Evolutionary conservation across 2,329 filamentous ascomycete genomes (phyloP).

Genomic region (Aureobasidium zeae): DNA sequence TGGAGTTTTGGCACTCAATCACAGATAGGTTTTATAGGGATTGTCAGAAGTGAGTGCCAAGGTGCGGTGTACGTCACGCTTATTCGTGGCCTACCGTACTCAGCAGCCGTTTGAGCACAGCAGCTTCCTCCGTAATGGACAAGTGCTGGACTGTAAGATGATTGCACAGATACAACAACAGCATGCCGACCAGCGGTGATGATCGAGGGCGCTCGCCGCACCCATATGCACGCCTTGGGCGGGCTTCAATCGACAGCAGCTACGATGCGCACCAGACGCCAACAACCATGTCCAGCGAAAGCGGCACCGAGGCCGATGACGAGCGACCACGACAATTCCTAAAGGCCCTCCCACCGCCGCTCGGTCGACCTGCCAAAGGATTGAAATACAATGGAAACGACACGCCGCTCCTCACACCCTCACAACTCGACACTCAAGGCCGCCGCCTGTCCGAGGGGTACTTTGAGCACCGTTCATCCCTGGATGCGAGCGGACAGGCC

Average conservation of each 20-base stretch:
- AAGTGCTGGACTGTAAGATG: constrained; percentile 7
- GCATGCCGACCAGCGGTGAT: constrained; percentile 8
- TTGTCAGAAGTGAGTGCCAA: constrained; percentile 1
- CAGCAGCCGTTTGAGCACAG: too few relatives aligned
- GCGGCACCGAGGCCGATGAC: constrained; percentile 90
- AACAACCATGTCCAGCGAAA: constrained; percentile 64
- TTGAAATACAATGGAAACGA: constrained; percentile 46
- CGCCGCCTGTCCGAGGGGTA: constrained; percentile 30
- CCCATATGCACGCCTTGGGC: constrained; percentile 15
- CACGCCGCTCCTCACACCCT: constrained; percentile 38
- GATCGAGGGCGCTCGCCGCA: constrained; percentile 17
- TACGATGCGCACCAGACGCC: constrained; percentile 19
- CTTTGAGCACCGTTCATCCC: constrained; percentile 24
- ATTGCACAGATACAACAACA: not conserved
- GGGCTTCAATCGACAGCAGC: constrained; percentile 12
- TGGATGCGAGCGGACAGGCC: constrained; percentile 25
- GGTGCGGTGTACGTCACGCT: constrained; percentile 3
- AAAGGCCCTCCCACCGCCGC: constrained; percentile 74
- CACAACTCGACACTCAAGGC: constrained; percentile 40
- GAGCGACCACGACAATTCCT: constrained; percentile 62
- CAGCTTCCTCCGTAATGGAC: not conserved
- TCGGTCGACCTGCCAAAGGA: constrained; percentile 65
- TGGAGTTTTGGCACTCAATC: not conserved
- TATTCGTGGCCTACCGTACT: constrained; percentile 9
- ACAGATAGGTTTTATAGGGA: not conserved